phyloP scores from a whole-genome alignment of 257 asterid species.

The Penstemon barbatus region DNA sequence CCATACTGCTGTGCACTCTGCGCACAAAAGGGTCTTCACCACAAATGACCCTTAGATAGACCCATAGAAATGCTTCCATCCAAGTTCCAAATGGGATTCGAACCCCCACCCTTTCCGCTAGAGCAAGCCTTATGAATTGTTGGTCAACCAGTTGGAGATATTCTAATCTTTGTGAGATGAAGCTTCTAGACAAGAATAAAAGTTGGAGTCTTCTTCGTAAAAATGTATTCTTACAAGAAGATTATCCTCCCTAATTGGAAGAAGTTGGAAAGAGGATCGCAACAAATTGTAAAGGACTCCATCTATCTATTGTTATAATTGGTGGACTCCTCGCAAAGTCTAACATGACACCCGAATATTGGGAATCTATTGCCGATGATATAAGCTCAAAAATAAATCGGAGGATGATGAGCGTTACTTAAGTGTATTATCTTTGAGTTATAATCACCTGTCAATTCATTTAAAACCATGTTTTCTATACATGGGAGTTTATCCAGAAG shows the following conservation, averaged over 20 bases:
- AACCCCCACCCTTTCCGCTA: no score
- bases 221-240: constrained; percentile 8
- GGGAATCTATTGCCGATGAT: constrained; percentile 7
- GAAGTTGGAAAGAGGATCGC: constrained; percentile 23
- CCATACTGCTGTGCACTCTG: no score
- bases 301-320: constrained; percentile 24
- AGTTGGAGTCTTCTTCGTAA: constrained; percentile 31
- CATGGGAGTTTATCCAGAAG: constrained; percentile 22
- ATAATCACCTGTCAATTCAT: constrained; percentile 1
- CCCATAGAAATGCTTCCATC: no score
- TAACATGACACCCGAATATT: not conserved
- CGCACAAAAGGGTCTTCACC: no score
- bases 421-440: not conserved
- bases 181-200: constrained; percentile 7
- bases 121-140: no score
- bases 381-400: not conserved
- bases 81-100: no score
- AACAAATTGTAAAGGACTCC: constrained; percentile 33
- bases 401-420: not conserved
- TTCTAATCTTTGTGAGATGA: constrained; percentile 10
- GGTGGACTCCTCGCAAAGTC: constrained; percentile 33
- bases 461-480: constrained; percentile 28
- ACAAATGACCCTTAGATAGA: no score
- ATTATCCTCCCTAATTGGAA: constrained; percentile 24
- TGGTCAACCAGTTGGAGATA: no score